Evolutionary conservation across 371 early-diverging fungal genomes (phyloP), one percentile per base, ranked within the genome.

Genomic region (Zychaea mexicana): DNA sequence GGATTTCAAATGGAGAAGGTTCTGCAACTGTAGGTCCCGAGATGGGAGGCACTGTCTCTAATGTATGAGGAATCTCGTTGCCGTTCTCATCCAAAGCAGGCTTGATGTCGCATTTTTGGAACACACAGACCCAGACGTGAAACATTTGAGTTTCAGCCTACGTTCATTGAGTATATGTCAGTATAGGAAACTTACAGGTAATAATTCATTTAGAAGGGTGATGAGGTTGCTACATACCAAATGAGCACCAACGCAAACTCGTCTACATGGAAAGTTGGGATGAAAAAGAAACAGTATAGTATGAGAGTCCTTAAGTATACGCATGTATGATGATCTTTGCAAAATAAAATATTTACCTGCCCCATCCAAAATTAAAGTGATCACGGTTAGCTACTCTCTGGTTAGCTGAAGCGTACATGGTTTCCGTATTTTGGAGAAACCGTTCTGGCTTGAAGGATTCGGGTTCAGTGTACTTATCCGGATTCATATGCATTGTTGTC

Each of bases 351-450:
- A 22, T 19, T n/a, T 57, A 57, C 57, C 65, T 22, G 24, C 65
- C 65, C 65, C 65, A 64, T 3, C 70, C 70, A 59, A 70, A 70
- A 19, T 58, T 62, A 26, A 56, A 65, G 26, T 65, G 65, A n/a
- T 65, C 66, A 9, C 70, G 65, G 17, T 59, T 31, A 13, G 39
- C 54, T 26, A 39, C 8, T 1, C 15, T 45, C 15, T 57, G 61
- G 24, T 62, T 57, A 15, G 57, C 59, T 13, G 47, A 22, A 28
- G 63, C 62, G 17, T 33, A 39, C 65, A 62, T 62, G 15, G 62
- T 31, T 15, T 32, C 38, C 13, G 38, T 58, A 9, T 39, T 53
- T 28, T 53, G n/a, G 1, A 62, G 3, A 24, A 65, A 70, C 5
- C 70, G 59, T 13, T 64, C 64, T 12, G 64, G 64, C 5, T 57